Evolutionary conservation across 106 monocot genomes (phyloP).

Genomic region (Phalaenopsis aphrodite): DNA sequence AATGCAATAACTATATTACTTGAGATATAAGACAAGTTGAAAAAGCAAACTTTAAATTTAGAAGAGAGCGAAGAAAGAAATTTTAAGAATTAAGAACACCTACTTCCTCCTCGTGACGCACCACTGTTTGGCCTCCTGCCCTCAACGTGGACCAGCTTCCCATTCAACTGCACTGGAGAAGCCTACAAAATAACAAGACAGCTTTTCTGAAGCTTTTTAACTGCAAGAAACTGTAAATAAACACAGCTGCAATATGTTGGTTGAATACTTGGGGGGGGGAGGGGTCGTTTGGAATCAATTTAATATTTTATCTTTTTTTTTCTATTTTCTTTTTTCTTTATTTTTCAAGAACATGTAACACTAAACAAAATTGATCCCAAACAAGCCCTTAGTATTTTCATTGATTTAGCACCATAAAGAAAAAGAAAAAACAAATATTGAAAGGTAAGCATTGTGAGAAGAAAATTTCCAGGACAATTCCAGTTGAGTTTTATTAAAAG

Average conservation of each 20-base stretch:
- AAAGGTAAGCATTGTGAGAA: too few species aligned
- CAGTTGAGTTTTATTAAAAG: too few species aligned
- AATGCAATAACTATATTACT: background rate
- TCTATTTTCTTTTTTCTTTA: too few species aligned
- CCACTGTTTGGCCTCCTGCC: conserved; percentile 47
- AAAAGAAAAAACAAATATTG: too few species aligned
- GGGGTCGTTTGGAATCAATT: too few species aligned
- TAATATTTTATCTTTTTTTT: too few species aligned
- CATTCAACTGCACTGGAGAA: conserved; percentile 49
- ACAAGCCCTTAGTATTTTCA: background rate
- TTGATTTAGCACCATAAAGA: background rate
- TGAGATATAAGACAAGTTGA: background rate
- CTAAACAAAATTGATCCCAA: too few species aligned
- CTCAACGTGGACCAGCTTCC: conserved; percentile 41
- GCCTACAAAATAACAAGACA: conserved; percentile 25
- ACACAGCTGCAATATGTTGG: background rate
- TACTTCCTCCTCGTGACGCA: conserved; percentile 37
- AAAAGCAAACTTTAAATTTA: background rate
- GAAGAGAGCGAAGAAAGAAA: background rate
- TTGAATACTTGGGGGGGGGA: too few species aligned
- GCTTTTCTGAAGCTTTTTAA: background rate
- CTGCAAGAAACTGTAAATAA: background rate
- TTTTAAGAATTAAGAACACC: conserved; percentile 9
- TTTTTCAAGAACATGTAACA: too few species aligned
- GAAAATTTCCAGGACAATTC: too few species aligned